Percentiles rank a stretch among this genome's conserved stretches.
These are phyloP conservation scores for Coccomyxa subellipsoidea DNA, from an alignment of 163 green algal genomes.

Conservation along the genomic window DNA sequence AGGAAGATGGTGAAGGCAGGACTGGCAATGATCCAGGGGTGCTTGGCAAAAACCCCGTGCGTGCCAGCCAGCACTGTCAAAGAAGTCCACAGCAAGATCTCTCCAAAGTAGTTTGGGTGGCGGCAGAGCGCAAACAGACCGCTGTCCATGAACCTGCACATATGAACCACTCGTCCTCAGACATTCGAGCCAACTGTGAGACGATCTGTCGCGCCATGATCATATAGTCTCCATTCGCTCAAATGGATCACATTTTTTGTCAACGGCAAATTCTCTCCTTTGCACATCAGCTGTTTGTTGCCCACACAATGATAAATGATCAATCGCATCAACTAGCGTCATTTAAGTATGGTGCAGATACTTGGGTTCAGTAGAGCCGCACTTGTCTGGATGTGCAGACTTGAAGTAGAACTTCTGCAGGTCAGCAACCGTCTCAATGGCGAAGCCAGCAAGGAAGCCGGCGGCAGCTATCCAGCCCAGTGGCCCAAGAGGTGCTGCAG, in stretches of 20 bases:
- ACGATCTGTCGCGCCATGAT: no score
- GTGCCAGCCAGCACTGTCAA: conserved; percentile 27
- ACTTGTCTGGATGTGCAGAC: conserved; percentile 26
- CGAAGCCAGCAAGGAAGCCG: conserved; percentile 26
- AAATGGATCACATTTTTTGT: neutral
- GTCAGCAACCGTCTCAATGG: conserved; percentile 42
- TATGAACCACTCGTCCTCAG: neutral
- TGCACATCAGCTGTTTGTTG: no score
- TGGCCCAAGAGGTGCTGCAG: neutral
- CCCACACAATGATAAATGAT: no score
- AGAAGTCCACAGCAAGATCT: conserved; percentile 45
- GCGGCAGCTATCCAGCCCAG: neutral
- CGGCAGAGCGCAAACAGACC: conserved; percentile 36
- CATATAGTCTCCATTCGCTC: no score
- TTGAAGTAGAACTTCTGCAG: conserved; percentile 52
- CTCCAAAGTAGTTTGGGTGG: conserved; percentile 58
- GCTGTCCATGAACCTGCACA: conserved; percentile 35
- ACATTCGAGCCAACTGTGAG: no score
- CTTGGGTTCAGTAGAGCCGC: neutral
- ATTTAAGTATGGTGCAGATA: neutral
- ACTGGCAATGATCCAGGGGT: conserved; percentile 30
- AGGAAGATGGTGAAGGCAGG: conserved; percentile 37
- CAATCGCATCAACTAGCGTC: neutral
- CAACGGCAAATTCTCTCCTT: neutral
- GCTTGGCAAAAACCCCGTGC: neutral